phyloP scores from a whole-genome alignment of 768 basidiomycete species.

The Pleurotus giganteus region DNA sequence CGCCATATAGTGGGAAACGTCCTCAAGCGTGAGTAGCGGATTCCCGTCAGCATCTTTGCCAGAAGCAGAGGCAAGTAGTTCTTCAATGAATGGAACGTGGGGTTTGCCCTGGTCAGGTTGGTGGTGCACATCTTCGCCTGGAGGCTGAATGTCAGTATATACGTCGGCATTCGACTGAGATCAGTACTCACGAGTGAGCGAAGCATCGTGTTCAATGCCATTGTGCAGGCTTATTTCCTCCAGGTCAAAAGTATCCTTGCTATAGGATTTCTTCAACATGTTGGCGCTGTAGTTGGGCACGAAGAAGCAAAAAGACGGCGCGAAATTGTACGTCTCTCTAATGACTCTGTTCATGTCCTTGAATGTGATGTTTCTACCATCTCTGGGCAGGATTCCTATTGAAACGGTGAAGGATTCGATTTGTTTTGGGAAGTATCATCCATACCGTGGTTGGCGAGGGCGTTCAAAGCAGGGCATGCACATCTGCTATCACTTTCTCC shows the following conservation, averaged over 20 bases:
- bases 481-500: constrained; percentile 65
- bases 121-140: constrained; percentile 47
- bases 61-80: constrained; percentile 55
- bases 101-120: constrained; percentile 53
- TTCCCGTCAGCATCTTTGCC: constrained; percentile 53
- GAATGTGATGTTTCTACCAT: constrained; percentile 71
- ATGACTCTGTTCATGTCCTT: constrained; percentile 41
- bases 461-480: constrained; percentile 75
- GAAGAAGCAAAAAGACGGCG: constrained; percentile 63
- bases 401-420: constrained; percentile 9
- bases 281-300: constrained; percentile 61
- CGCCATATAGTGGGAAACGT: constrained; percentile 55
- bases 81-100: constrained; percentile 49
- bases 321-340: constrained; percentile 65
- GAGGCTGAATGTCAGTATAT: no score
- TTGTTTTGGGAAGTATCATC: constrained; percentile 28
- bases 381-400: constrained; percentile 63
- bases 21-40: constrained; percentile 48
- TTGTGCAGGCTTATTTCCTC: constrained; percentile 71
- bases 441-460: constrained; percentile 81
- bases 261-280: constrained; percentile 55
- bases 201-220: constrained; percentile 71
- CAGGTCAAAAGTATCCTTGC: constrained; percentile 61
- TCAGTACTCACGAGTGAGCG: constrained; percentile 58
- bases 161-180: no score